These are phyloP conservation scores for Uronychia setigera DNA, from an alignment of 73 alveolate genomes.

Conservation along the genomic window DNA sequence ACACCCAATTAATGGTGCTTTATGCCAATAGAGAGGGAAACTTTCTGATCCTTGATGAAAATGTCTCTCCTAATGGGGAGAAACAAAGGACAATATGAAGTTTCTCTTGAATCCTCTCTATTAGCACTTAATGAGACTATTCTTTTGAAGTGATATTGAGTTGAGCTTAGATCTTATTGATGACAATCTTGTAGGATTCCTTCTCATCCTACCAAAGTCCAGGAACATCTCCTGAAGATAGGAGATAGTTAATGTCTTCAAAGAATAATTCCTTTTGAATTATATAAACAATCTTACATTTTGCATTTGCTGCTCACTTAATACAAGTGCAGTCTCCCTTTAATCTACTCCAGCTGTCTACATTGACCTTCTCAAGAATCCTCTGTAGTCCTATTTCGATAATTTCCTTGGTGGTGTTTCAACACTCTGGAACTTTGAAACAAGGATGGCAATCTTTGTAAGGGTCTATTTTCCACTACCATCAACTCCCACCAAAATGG, in stretches of 20 bases:
- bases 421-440: conserved; percentile 57
- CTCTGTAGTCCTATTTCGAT: conserved; percentile 77
- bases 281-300: conserved; percentile 50
- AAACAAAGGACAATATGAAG: conserved; percentile 81
- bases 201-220: conserved; percentile 87
- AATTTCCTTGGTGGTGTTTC: conserved; percentile 63
- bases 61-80: conserved; percentile 86
- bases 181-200: conserved; percentile 70
- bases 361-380: conserved; percentile 68
- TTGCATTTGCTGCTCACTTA: conserved; percentile 82
- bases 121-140: too few relatives aligned
- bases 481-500: conserved; percentile 92
- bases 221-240: conserved; percentile 89
- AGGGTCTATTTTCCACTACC: conserved; percentile 93
- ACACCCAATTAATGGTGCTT: conserved; percentile 79
- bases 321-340: conserved; percentile 71
- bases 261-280: conserved; percentile 76
- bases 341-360: conserved; percentile 50
- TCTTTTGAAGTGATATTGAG: conserved; percentile 80
- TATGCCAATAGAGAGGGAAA: conserved; percentile 86
- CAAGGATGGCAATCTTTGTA: conserved; percentile 83
- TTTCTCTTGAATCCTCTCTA: conserved; percentile 81
- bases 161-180: conserved; percentile 70
- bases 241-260: conserved; percentile 84
- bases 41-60: conserved; percentile 78